phyloP scores from a whole-genome alignment of 202 grass and related monocot species.

The Digitaria exilis region DNA sequence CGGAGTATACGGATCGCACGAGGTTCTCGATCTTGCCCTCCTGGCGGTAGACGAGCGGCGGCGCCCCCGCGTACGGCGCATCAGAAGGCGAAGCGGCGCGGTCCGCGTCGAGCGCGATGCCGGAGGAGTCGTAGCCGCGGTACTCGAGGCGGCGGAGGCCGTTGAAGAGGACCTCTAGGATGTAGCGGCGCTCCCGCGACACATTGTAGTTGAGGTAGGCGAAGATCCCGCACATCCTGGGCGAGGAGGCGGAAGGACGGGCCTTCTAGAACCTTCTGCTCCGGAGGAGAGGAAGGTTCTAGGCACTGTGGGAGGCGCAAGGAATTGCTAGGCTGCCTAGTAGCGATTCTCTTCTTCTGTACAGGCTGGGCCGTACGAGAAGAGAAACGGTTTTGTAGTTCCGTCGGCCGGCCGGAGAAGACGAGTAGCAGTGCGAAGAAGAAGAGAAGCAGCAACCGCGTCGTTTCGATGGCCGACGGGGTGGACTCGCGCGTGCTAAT shows the following conservation, averaged over 20 bases:
- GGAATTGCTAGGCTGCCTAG: background rate
- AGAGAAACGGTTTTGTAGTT: background rate
- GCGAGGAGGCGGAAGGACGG: too few relatives aligned
- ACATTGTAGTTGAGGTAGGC: conserved; percentile 98
- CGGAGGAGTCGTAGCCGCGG: conserved; percentile 90
- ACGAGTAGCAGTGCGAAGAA: background rate
- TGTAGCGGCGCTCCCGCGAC: conserved; percentile 82
- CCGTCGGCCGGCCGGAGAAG: background rate
- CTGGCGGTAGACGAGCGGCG: conserved; percentile 79
- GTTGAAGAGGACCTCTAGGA: conserved; percentile 92
- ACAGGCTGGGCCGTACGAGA: background rate
- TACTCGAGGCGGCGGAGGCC: conserved; percentile 94
- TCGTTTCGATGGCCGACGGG: background rate
- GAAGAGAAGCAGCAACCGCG: background rate
- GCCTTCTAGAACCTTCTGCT: background rate
- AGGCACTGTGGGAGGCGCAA: background rate
- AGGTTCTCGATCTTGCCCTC: conserved; percentile 97
- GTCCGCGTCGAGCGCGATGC: conserved; percentile 84
- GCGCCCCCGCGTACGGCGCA: conserved; percentile 46
- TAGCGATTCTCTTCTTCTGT: background rate
- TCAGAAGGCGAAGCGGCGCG: background rate
- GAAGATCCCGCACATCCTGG: conserved; percentile 94
- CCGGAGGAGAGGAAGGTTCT: background rate
- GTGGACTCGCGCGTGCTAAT: background rate
- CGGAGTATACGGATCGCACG: conserved; percentile 80